These are phyloP conservation scores for Cytospora piceicola DNA, from an alignment of 2,329 filamentous ascomycete species.

Conservation along the genomic window DNA sequence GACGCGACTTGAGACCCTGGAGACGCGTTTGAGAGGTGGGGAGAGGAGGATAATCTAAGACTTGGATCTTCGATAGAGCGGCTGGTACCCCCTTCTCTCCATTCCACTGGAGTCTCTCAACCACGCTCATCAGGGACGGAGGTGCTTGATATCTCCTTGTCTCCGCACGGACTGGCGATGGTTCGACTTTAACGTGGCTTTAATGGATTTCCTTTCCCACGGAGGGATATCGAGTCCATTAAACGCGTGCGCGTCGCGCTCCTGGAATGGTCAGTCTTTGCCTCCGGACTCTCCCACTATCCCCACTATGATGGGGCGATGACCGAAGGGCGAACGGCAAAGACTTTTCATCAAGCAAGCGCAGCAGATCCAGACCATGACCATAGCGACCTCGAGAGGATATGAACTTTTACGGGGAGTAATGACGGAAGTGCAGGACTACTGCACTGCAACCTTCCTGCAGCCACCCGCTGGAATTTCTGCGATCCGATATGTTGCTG, in stretches of 20 bases:
- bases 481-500: background rate
- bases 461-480: background rate
- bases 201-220: background rate
- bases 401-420: too few species aligned
- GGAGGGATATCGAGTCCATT: background rate
- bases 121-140: background rate
- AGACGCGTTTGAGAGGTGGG: constrained; percentile 1
- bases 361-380: background rate
- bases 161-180: background rate
- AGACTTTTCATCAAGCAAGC: background rate
- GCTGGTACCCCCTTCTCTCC: constrained; percentile 18
- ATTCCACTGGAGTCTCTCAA: constrained; percentile 16
- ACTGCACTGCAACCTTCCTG: background rate
- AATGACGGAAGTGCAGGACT: too few species aligned
- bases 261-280: background rate
- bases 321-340: background rate
- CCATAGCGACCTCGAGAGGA: too few species aligned
- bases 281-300: too few species aligned
- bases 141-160: background rate
- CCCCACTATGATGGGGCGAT: background rate
- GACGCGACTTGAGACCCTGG: constrained; percentile 16
- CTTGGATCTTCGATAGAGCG: constrained; percentile 7
- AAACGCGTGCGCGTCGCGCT: background rate
- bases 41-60: background rate
- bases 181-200: background rate